Evolutionary conservation across 139 green algal genomes (phyloP), one percentile per base, ranked within the genome.

Genomic region (Micractinium sp.): DNA sequence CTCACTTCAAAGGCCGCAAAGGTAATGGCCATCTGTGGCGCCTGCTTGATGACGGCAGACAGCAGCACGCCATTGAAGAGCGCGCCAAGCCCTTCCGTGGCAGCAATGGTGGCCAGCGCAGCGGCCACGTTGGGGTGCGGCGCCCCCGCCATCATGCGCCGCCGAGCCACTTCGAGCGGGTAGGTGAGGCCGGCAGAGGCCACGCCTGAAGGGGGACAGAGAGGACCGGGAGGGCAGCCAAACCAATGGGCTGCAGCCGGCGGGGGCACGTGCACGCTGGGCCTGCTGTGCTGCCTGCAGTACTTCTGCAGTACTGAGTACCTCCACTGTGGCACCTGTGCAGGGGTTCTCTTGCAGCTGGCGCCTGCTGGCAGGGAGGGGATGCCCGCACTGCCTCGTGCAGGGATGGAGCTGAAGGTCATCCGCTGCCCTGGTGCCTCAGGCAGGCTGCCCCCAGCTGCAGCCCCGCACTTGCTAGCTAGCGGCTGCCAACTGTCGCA

Each of bases 141-240:
- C 29, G 76, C 90, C 53, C 92, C 90, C 47, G 89, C 73, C 92
- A 94, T 93, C 85, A 93, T 92, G 13, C 92, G 82, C n/a, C 92
- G 90, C 29, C 91, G 88, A 29, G 82, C 63, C 18, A 93, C 89
- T 73, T 94, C 92, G 74, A 94, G 81, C 0, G 90, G 92, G 63
- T 93, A 94, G 13, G 88, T 94, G 20, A 78, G 86, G 12, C 53
- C 85, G 33, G 88, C 84, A 15, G 92, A 88, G 13, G 81, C 15
- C n/a, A 94, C 71, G 23, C 86, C 91, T 88, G 69, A 35, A 56
- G 38, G 74, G 19, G 36, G 7, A 75, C 31, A 41, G 20, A 29
- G 25, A 76, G 27, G 27, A 16, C 60, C 60, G 16, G 60, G 60
- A 16, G 60, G 14, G 60, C 60, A 23, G n/a, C n/a, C 29, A 20